A percentile compares a stretch with the other conserved stretches of the same genome.
Evolutionary conservation across 805 yeast species (phyloP).

Genomic region (Saturnispora kantuleensis): DNA sequence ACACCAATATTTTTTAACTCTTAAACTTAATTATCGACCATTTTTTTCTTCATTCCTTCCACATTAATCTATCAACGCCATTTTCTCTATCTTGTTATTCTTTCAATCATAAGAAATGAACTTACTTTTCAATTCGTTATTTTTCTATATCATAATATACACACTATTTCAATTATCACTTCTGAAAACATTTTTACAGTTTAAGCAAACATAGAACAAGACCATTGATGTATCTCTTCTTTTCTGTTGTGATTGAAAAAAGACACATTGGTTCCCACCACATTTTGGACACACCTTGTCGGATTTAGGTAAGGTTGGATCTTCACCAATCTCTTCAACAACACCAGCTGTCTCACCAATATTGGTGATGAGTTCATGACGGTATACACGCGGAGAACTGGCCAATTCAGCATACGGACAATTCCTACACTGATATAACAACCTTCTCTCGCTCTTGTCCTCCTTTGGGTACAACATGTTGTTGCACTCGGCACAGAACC

Average conservation of each 20-base stretch:
- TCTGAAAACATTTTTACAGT: slow-evolving; percentile 69
- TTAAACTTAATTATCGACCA: too few species aligned
- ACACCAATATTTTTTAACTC: too few species aligned
- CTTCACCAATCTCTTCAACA: slow-evolving; percentile 89
- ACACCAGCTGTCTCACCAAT: slow-evolving; percentile 97
- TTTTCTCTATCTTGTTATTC: too few species aligned
- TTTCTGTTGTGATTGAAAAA: slow-evolving; percentile 93
- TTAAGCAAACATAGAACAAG: slow-evolving; percentile 82
- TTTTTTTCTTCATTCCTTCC: too few species aligned
- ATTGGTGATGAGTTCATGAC: slow-evolving; percentile 86
- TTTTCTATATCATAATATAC: not conserved
- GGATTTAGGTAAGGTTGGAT: slow-evolving; percentile 96
- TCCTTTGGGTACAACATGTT: slow-evolving; percentile 97
- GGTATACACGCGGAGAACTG: slow-evolving; percentile 73
- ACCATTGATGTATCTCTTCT: slow-evolving; percentile 94
- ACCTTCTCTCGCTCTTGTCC: slow-evolving; percentile 67
- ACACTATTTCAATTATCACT: slow-evolving; percentile 3
- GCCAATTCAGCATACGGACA: slow-evolving; percentile 92
- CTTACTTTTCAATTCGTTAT: not conserved
- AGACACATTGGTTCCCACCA: slow-evolving; percentile 81
- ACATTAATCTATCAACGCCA: too few species aligned
- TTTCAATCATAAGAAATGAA: not conserved
- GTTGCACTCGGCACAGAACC: slow-evolving; percentile 95
- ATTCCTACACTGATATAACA: slow-evolving; percentile 87
- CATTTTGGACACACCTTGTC: slow-evolving; percentile 91